Evolutionary conservation across 768 basidiomycete genomes (phyloP).

Genomic region (Zangia roseola): DNA sequence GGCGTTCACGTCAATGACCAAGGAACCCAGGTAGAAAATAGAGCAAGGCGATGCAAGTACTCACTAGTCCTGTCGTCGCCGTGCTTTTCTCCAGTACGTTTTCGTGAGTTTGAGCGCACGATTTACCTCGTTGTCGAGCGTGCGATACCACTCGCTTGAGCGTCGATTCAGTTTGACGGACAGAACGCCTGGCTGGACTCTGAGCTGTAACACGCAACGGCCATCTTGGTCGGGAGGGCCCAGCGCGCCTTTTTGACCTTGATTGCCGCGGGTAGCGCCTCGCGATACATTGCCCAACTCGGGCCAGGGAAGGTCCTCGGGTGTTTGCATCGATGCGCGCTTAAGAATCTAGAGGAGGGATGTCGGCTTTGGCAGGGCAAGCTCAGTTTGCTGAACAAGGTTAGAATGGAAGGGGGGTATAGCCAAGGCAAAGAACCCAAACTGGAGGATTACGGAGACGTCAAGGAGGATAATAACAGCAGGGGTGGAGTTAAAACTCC

Average conservation of each 20-base stretch:
- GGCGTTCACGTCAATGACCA: slow-evolving; percentile 6
- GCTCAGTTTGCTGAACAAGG: not conserved
- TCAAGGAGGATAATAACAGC: slow-evolving; percentile 25
- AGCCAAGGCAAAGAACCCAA: slow-evolving; percentile 14
- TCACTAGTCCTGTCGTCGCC: slow-evolving; percentile 71
- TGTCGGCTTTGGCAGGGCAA: too few species aligned
- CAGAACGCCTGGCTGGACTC: slow-evolving; percentile 81
- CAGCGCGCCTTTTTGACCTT: slow-evolving; percentile 80
- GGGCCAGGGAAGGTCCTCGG: slow-evolving; percentile 83
- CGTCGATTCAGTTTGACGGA: slow-evolving; percentile 72
- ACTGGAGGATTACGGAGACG: slow-evolving; percentile 15
- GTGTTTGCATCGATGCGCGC: slow-evolving; percentile 37
- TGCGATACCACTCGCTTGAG: slow-evolving; percentile 81
- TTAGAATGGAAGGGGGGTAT: slow-evolving; percentile 11
- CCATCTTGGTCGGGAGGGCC: slow-evolving; percentile 71
- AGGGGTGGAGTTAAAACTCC: slow-evolving; percentile 38
- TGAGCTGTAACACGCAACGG: slow-evolving; percentile 74
- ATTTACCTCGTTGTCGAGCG: slow-evolving; percentile 75
- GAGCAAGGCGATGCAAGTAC: slow-evolving; percentile 4
- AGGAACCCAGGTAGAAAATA: not conserved
- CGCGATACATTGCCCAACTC: slow-evolving; percentile 83
- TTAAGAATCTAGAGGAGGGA: not conserved
- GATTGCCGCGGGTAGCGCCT: slow-evolving; percentile 81
- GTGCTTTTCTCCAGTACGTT: slow-evolving; percentile 83
- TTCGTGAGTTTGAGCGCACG: slow-evolving; percentile 81